Evolutionary conservation across 441 rosid genomes (phyloP).

Genomic region (Adansonia madagascariensis): DNA sequence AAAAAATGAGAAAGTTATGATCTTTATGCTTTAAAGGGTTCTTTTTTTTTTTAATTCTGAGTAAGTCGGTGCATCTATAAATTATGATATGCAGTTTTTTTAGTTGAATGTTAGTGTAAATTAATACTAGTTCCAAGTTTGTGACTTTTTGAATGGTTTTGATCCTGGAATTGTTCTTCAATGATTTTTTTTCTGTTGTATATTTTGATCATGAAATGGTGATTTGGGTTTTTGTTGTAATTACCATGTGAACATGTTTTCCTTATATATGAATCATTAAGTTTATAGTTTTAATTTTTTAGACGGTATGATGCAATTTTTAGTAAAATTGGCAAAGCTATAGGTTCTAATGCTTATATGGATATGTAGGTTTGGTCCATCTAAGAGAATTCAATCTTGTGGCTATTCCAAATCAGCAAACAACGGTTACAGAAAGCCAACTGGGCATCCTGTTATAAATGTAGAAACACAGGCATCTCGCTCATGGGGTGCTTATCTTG

Average conservation of each 20-base stretch:
- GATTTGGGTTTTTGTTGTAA: slow-evolving; percentile 14
- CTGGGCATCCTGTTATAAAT: slow-evolving; percentile 33
- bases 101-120: background rate
- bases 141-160: background rate
- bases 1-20: background rate
- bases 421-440: slow-evolving; percentile 31
- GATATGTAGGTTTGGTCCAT: slow-evolving; percentile 54
- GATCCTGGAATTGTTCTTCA: background rate
- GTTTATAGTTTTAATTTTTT: slow-evolving; percentile 3
- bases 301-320: background rate
- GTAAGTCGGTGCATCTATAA: no score
- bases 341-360: slow-evolving; percentile 20
- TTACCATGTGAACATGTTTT: slow-evolving; percentile 1
- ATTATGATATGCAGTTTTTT: background rate
- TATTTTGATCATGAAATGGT: background rate
- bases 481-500: slow-evolving; percentile 42
- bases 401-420: slow-evolving; percentile 54
- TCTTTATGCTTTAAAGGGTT: background rate
- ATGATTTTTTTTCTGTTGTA: background rate
- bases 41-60: background rate
- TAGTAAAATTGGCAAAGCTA: background rate
- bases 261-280: background rate
- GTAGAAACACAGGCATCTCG: slow-evolving; percentile 45
- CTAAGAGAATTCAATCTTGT: slow-evolving; percentile 49
- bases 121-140: background rate